phyloP scores from a whole-genome alignment of 345 rosid genomes.

The Heritiera fomes region DNA sequence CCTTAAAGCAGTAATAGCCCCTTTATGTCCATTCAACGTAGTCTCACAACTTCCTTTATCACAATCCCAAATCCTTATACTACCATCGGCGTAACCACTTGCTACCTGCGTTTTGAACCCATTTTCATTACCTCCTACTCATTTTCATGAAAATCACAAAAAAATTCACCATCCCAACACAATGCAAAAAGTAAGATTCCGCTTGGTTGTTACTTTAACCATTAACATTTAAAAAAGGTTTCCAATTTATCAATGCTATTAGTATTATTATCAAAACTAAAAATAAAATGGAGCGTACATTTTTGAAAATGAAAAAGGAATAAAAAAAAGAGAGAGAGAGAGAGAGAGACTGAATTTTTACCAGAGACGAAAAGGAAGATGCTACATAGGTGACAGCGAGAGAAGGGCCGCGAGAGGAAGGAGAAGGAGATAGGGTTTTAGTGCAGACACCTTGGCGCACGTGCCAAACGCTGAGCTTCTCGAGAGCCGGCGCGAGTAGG shows the following conservation, averaged over 20 bases:
- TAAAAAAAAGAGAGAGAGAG: background rate
- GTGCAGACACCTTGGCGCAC: constrained; percentile 85
- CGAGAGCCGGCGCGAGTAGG: constrained; percentile 74
- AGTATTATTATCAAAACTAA: background rate
- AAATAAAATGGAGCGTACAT: background rate
- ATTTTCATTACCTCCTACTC: background rate
- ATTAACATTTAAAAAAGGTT: background rate
- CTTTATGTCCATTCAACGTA: constrained; percentile 77
- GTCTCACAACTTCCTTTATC: constrained; percentile 81
- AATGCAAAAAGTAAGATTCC: background rate
- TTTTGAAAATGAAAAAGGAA: background rate
- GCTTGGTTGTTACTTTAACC: background rate
- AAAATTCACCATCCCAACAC: background rate
- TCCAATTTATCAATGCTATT: background rate
- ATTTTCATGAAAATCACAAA: background rate
- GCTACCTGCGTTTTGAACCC: constrained; percentile 39
- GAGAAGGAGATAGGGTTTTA: constrained; percentile 58
- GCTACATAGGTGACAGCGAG: constrained; percentile 62
- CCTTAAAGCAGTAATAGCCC: constrained; percentile 75
- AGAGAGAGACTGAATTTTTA: constrained; percentile 25
- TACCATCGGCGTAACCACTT: constrained; percentile 81
- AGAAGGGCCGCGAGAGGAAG: constrained; percentile 56
- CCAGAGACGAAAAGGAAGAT: constrained; percentile 58
- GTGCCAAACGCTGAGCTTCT: constrained; percentile 87
- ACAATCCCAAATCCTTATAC: constrained; percentile 83